Base-by-base conservation (phyloP, 1,139 yeast species). In the Yamadazyma sp. region DNA sequence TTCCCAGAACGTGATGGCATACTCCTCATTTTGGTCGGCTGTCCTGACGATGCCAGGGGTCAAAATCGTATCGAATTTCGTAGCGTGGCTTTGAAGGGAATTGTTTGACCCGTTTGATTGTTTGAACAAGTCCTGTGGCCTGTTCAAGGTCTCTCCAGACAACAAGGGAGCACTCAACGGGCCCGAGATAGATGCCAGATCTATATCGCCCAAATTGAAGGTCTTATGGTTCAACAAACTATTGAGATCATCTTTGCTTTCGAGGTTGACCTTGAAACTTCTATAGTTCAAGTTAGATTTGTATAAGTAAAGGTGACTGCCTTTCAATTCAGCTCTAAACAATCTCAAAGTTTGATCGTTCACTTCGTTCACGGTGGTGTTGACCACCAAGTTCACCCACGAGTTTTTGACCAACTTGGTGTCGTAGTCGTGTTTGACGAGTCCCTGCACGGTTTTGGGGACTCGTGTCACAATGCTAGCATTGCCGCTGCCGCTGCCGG, bases 241-340 rank as follows among this genome's bases (percentile, higher is more conserved):
- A 15, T 10, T 27, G 17, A 18, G 16, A 25, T 35, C 42, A 31
- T 43, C 47, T 17, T 38, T 38, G 4, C 14, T 25, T n/a, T 25
- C 31, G 20, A 14, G 26, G 8, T 29, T 33, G 3, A 45, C 14
- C 33, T 30, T 46, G 34, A 49, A 47, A 25, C 42, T 48, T 28
- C 38, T 41, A 23, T 33, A 41, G 17, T 37, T 39, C 34, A 45
- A 44, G 23, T 17, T 33, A 12, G 38, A 35, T 51, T 77, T 81
- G 61, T 75, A 82, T 18, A 85, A 55, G 45, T 70, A 69, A 40
- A 85, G 58, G 38, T 71, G 70, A 0, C 87, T 73, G 7, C 94
- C 94, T 50, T 72, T 77, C 46, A 85, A 62, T 55, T 83, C 89
- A 0, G 81, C 85, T 41, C 83, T 69, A 48, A 64, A 77, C 26